Conservation (phyloP, 148 eudicot species). For the Vaccinium macrocarpon region DNA sequence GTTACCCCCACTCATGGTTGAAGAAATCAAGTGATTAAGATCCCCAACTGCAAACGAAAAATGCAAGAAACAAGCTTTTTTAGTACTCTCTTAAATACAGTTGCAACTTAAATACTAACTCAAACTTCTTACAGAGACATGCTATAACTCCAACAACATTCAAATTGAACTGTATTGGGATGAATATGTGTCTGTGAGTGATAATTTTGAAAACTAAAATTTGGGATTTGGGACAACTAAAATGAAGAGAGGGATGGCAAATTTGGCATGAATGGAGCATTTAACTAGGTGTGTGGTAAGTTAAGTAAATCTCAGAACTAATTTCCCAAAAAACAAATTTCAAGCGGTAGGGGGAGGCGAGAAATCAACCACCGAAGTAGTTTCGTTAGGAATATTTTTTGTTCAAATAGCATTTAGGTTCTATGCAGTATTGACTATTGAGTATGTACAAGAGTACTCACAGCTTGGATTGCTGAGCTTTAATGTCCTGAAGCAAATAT, state of each 20-base stretch:
- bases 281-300: not conserved
- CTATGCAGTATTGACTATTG: not conserved
- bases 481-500: conserved; percentile 74
- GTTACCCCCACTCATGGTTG: conserved; percentile 22
- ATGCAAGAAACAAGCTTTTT: not conserved
- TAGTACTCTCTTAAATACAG: not conserved
- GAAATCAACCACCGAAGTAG: not conserved
- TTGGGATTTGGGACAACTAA: not conserved
- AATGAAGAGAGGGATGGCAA: not conserved
- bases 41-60: not conserved
- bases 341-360: not conserved
- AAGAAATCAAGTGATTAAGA: conserved; percentile 58
- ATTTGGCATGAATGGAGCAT: not conserved
- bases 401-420: not conserved
- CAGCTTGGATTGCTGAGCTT: conserved; percentile 81
- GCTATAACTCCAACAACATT: not conserved
- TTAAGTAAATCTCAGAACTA: not conserved
- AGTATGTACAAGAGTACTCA: conserved; percentile 10
- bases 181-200: not conserved
- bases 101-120: not conserved
- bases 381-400: not conserved
- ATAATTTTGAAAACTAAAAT: not conserved
- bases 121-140: not conserved
- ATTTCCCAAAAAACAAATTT: not conserved
- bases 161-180: not conserved